Base-by-base conservation (phyloP, 2,329 filamentous ascomycete genomes). In the Penicillium concentricum region DNA sequence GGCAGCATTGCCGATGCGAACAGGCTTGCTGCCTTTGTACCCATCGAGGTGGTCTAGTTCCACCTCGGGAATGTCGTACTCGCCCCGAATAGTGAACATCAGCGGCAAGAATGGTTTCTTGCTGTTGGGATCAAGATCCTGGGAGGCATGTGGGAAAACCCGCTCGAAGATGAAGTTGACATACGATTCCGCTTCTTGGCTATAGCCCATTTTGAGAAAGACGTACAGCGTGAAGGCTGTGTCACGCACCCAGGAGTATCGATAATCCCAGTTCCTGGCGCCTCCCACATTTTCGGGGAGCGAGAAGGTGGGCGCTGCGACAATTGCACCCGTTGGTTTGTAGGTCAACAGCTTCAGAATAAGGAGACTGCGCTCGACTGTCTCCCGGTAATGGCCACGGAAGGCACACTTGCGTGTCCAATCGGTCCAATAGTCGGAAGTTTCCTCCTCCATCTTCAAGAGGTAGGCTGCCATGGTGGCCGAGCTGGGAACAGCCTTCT, bases 81-180 rank as follows among this genome's bases (percentile, higher is more conserved):
- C 86, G 45, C 89, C 89, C 24, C 84, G 81, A 62, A 92, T 91
- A 39, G 87, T 90, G 69, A 92, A 91, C 89, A 92, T 92, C 68
- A 92, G 90, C 13, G 89, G 89, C 35, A 92, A 74, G 53, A 73
- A 71, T 0, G 83, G 67, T 3, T 67, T 60, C 16, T 70, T 85
- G 30, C 85, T 84, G 48, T 87, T 82, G 1, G 81, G 69, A 8
- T 77, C 77, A n/a, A 84, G 80, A 1, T 86, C 86, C 58, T 84
- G 80, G 32, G 83, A 78, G 8, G 67, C 53, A 34, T 71, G 68
- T 8, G 71, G 71, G 52, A 74, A 69, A 58, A 92, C 85, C 10
- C 88, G 83, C 62, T 89, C 84, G 73, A 84, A 89, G 61, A 92
- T 91, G 69, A 91, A 92, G 52, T 82, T 81, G 81, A 91, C 91